Conservation (phyloP, 2,329 filamentous ascomycete species). For the Diplocarpon rosae region DNA sequence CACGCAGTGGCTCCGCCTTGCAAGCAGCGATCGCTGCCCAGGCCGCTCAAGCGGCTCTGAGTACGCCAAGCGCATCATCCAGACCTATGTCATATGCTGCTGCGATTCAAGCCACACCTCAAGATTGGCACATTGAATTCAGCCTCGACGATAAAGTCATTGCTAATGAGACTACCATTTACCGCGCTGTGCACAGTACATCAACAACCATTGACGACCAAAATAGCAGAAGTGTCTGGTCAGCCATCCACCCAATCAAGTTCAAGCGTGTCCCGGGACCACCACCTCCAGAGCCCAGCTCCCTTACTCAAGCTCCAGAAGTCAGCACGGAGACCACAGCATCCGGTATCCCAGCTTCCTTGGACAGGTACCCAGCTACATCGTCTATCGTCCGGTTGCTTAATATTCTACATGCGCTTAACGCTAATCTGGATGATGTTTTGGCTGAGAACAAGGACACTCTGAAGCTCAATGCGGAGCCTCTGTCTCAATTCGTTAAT, state of each 20-base stretch:
- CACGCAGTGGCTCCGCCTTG: slow-evolving; percentile 32
- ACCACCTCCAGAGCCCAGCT: slow-evolving; percentile 59
- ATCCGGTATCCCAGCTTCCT: slow-evolving; percentile 60
- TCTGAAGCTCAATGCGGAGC: slow-evolving; percentile 65
- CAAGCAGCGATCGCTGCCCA: slow-evolving; percentile 16
- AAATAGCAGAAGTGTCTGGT: slow-evolving; percentile 73
- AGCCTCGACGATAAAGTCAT: slow-evolving; percentile 75
- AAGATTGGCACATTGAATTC: slow-evolving; percentile 98
- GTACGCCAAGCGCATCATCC: slow-evolving; percentile 40
- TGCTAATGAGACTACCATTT: slow-evolving; percentile 87
- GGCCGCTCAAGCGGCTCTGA: slow-evolving; percentile 26
- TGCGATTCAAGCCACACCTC: slow-evolving; percentile 66
- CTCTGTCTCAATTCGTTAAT: slow-evolving; percentile 90
- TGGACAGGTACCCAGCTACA: slow-evolving; percentile 74
- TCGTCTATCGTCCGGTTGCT: slow-evolving; percentile 79
- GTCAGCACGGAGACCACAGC: slow-evolving; percentile 40
- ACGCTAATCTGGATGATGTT: slow-evolving; percentile 87
- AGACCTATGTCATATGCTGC: slow-evolving; percentile 73
- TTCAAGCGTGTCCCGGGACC: slow-evolving; percentile 75
- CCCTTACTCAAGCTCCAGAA: slow-evolving; percentile 44
- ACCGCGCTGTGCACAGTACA: slow-evolving; percentile 68
- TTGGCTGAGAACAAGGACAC: slow-evolving; percentile 65
- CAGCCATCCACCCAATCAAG: slow-evolving; percentile 78
- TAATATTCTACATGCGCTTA: slow-evolving; percentile 84
- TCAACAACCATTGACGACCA: slow-evolving; percentile 52